A percentile compares a stretch with the other conserved stretches of the same genome.
phyloP scores from a whole-genome alignment of 306 rosid species.

The Pyrus pyrifolia region DNA sequence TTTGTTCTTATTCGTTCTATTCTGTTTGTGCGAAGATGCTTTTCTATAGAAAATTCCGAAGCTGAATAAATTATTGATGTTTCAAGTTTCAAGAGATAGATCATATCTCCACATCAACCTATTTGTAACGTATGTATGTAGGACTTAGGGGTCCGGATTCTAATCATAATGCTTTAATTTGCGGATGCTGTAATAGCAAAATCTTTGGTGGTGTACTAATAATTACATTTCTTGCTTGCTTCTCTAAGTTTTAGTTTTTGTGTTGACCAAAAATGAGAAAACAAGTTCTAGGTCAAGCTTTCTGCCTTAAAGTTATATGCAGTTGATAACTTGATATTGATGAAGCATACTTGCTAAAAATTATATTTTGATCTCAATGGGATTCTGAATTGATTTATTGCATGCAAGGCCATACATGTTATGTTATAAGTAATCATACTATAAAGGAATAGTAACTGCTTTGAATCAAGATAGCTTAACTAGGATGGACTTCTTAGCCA shows the following conservation, averaged over 20 bases:
- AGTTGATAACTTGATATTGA: neutral
- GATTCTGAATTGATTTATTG: neutral
- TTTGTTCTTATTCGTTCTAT: neutral
- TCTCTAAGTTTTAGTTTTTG: neutral
- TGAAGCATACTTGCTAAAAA: neutral
- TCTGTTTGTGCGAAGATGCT: constrained; percentile 13
- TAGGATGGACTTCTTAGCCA: neutral
- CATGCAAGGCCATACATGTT: neutral
- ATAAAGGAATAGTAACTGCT: neutral
- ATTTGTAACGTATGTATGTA: neutral
- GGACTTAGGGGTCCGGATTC: neutral
- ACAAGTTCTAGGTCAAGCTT: neutral
- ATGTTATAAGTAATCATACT: neutral
- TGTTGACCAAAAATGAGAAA: neutral
- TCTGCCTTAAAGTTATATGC: neutral
- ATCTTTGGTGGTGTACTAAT: neutral
- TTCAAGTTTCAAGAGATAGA: neutral
- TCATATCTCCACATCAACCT: neutral
- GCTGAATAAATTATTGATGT: neutral
- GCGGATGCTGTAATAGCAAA: neutral
- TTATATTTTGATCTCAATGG: neutral
- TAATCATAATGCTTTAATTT: neutral
- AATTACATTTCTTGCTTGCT: neutral
- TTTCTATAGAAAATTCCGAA: neutral
- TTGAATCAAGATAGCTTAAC: neutral